Evolutionary conservation across 352 stramenopile genomes (phyloP).

Genomic region (Phytophthora pini): DNA sequence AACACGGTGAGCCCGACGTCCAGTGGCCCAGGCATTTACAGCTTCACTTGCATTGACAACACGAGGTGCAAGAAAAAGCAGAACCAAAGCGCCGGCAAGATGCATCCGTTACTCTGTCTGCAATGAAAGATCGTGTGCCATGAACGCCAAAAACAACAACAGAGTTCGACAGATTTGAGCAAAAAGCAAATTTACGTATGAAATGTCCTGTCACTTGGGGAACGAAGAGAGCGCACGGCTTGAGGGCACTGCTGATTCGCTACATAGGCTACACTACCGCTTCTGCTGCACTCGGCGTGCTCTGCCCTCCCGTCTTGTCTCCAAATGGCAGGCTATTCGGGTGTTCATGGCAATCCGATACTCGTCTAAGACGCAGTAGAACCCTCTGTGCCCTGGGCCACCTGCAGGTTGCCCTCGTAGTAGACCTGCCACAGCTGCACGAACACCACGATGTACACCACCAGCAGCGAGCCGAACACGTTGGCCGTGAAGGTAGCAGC

Average conservation of each 20-base stretch:
- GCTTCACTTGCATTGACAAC: conserved; percentile 9
- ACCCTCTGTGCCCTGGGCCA: conserved; percentile 53
- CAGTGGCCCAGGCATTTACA: conserved; percentile 6
- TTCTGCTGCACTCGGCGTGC: conserved; percentile 30
- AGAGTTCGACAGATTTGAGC: conserved; percentile 1
- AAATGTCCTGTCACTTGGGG: conserved; percentile 39
- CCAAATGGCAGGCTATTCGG: conserved; percentile 7
- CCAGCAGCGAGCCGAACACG: conserved; percentile 82
- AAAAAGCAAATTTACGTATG: conserved; percentile 48
- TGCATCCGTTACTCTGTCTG: conserved; percentile 21
- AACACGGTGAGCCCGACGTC: conserved; percentile 16
- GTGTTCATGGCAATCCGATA: conserved; percentile 27
- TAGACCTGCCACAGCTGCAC: conserved; percentile 91
- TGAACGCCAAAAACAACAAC: too few species aligned
- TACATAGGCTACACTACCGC: conserved; percentile 50
- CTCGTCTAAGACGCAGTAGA: conserved; percentile 36
- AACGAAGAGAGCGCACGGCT: conserved; percentile 18
- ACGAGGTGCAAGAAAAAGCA: neutral
- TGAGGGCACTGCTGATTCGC: conserved; percentile 33
- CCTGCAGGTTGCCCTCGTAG: conserved; percentile 72
- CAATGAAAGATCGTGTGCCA: conserved; percentile 11
- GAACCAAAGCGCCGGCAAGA: neutral
- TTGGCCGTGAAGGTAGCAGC: conserved; percentile 83
- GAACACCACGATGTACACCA: conserved; percentile 88
- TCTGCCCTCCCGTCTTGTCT: conserved; percentile 6